Conservation (phyloP, 2,329 filamentous ascomycete species). For the Neonectria hederae region DNA sequence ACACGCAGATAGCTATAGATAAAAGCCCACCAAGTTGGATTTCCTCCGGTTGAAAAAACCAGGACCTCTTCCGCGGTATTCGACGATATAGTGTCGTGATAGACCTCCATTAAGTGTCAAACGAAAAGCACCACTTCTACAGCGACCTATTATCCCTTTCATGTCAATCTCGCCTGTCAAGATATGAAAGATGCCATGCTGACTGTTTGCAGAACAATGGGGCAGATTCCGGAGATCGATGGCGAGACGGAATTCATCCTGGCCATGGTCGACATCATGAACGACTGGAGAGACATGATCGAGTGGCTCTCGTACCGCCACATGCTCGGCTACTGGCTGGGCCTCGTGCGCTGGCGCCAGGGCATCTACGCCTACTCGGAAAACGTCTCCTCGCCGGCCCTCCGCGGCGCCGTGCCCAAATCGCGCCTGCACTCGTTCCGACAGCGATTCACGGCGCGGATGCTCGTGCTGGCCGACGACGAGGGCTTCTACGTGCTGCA, state of each 20-base stretch:
- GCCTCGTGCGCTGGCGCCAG: conserved; percentile 15
- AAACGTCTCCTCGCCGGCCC: not conserved
- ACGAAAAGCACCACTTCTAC: not conserved
- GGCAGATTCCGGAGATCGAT: not conserved
- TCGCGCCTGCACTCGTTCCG: not conserved
- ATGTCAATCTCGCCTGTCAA: not conserved
- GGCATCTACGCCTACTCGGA: not conserved
- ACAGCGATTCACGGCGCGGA: not conserved
- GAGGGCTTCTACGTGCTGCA: conserved; percentile 13
- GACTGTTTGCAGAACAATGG: not conserved
- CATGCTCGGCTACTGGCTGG: conserved; percentile 22
- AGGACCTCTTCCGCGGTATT: not conserved
- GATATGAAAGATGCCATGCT: not conserved
- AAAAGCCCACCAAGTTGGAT: not conserved
- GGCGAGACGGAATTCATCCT: not conserved
- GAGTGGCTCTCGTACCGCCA: conserved; percentile 23
- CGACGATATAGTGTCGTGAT: not conserved
- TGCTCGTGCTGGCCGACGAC: not conserved
- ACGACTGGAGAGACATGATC: conserved; percentile 20
- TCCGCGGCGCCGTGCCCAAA: not conserved
- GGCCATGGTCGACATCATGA: conserved; percentile 1
- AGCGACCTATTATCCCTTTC: not conserved
- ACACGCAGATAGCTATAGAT: not conserved
- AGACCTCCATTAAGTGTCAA: not conserved
- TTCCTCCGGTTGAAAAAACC: not conserved